phyloP scores from a whole-genome alignment of 768 basidiomycete species.

The Tephrocybe sp. region DNA sequence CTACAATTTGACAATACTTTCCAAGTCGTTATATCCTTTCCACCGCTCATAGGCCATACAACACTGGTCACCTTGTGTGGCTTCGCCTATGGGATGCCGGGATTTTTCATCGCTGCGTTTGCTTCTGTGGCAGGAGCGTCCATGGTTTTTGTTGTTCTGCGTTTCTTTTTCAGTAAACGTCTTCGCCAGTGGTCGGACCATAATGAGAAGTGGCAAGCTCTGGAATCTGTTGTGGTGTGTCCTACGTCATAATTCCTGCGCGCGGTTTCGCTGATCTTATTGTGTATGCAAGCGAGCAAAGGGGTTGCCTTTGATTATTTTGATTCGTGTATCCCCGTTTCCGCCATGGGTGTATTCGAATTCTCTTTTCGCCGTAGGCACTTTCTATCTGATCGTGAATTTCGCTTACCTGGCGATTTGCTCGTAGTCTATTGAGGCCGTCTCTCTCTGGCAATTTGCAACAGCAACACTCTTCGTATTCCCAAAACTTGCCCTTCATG shows the following conservation, averaged over 20 bases:
- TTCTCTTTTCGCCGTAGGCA: constrained; percentile 68
- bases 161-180: constrained; percentile 52
- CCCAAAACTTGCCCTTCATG: constrained; percentile 70
- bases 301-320: constrained; percentile 77
- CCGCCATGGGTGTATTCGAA: constrained; percentile 91
- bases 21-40: constrained; percentile 50
- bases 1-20: constrained; percentile 5
- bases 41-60: constrained; percentile 66
- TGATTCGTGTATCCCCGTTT: constrained; percentile 79
- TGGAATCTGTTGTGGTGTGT: constrained; percentile 72
- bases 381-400: not conserved
- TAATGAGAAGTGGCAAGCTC: constrained; percentile 73
- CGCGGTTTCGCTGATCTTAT: constrained; percentile 1
- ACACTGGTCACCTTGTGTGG: constrained; percentile 69
- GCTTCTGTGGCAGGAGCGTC: constrained; percentile 66
- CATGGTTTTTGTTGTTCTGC: constrained; percentile 57
- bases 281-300: constrained; percentile 52
- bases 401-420: not conserved
- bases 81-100: constrained; percentile 80
- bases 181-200: constrained; percentile 58
- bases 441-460: constrained; percentile 72
- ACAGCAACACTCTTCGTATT: constrained; percentile 68
- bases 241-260: not conserved
- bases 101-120: constrained; percentile 61
- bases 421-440: constrained; percentile 65